Conservation (phyloP, 2,329 filamentous ascomycete genomes). For the Ilyonectria mors-panacis region DNA sequence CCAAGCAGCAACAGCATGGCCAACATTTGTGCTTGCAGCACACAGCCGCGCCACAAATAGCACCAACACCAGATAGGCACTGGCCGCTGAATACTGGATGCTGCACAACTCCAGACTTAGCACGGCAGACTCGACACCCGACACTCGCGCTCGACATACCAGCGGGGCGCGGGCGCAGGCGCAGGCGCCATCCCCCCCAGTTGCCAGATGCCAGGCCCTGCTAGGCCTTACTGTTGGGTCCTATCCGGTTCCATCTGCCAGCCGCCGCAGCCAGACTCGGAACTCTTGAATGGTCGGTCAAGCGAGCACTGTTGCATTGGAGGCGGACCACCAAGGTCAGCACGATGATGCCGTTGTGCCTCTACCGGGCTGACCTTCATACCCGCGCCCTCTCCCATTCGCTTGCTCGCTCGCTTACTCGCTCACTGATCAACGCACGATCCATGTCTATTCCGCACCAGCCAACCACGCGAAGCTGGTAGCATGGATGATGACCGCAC, state of each 20-base stretch:
- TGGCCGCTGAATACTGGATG: neutral
- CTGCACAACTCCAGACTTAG: slow-evolving; percentile 10
- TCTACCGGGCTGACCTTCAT: slow-evolving; percentile 14
- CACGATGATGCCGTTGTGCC: slow-evolving; percentile 15
- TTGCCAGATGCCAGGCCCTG: slow-evolving; percentile 12
- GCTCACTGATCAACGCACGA: slow-evolving; percentile 19
- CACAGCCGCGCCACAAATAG: slow-evolving; percentile 51
- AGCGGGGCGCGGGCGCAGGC: slow-evolving; percentile 4
- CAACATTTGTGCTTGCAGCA: slow-evolving; percentile 24
- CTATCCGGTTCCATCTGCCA: slow-evolving; percentile 21
- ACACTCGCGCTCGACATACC: slow-evolving; percentile 7
- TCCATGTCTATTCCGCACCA: slow-evolving; percentile 14
- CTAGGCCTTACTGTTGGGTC: slow-evolving; percentile 1
- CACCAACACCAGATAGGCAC: slow-evolving; percentile 24
- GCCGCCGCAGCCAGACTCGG: slow-evolving; percentile 14
- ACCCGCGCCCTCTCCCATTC: neutral
- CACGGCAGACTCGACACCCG: neutral
- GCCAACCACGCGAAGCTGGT: slow-evolving; percentile 22
- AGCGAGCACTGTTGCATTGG: slow-evolving; percentile 27
- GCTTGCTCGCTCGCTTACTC: slow-evolving; percentile 13
- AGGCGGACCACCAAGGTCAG: slow-evolving; percentile 11
- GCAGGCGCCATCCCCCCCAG: slow-evolving; percentile 1
- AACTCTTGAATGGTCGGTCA: slow-evolving; percentile 19
- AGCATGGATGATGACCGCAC: slow-evolving; percentile 16
- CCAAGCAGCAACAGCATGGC: neutral